Conservation (phyloP, 805 yeast species). For the Wickerhamiella nectarea region DNA sequence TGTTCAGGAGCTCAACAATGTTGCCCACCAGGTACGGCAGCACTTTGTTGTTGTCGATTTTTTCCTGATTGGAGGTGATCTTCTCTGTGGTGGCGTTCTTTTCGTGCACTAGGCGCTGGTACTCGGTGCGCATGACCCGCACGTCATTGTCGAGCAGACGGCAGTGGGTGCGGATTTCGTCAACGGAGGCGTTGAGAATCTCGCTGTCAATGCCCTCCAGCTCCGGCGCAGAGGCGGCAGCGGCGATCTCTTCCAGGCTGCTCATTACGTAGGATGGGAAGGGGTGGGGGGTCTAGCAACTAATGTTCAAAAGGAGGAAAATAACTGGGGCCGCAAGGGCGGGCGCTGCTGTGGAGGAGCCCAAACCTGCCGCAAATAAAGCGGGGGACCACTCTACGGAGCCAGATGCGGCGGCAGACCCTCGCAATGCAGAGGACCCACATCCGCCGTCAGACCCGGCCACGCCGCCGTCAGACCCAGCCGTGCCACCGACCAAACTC, state of each 20-base stretch:
- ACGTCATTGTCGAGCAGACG: slow-evolving; percentile 87
- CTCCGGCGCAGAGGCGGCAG: slow-evolving; percentile 18
- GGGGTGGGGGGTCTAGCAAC: neutral
- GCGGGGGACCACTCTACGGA: neutral
- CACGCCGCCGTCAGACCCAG: too few relatives aligned
- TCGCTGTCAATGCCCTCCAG: slow-evolving; percentile 66
- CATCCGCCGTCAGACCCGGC: neutral
- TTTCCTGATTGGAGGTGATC: slow-evolving; percentile 90
- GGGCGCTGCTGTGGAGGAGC: neutral
- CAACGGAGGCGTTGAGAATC: slow-evolving; percentile 59
- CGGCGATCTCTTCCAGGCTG: slow-evolving; percentile 10
- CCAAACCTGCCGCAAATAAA: neutral
- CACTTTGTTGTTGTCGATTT: slow-evolving; percentile 88
- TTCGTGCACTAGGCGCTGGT: slow-evolving; percentile 81
- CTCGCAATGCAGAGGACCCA: neutral
- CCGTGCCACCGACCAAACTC: too few relatives aligned
- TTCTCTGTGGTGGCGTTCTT: slow-evolving; percentile 84
- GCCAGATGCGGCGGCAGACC: neutral
- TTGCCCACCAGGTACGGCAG: slow-evolving; percentile 93
- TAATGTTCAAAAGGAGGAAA: too few relatives aligned
- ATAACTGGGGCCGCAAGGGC: too few relatives aligned
- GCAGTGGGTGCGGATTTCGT: slow-evolving; percentile 74
- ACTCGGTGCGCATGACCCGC: slow-evolving; percentile 84
- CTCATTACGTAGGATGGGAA: slow-evolving; percentile 6
- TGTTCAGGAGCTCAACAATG: slow-evolving; percentile 84